Evolutionary conservation across 306 rosid genomes (phyloP), one percentile per base, ranked within the genome.

Genomic region (Ormosia emarginata): DNA sequence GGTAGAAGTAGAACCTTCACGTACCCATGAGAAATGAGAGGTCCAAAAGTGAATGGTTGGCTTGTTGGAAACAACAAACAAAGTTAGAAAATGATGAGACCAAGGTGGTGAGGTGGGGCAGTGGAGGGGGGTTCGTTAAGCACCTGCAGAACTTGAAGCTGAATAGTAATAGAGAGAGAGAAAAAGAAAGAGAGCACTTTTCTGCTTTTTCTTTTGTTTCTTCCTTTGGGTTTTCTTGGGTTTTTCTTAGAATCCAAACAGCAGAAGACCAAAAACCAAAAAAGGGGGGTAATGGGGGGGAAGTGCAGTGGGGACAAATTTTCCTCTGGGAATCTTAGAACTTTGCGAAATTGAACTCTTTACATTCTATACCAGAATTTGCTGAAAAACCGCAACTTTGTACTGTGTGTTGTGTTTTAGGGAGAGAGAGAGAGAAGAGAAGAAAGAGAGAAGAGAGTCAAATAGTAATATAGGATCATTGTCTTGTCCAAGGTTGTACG

Each of bases 211-310:
- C 72, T 71, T 59, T 68, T 77, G 82, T 47, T 8, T 57, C 15
- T 64, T 15, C 24, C 1, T 14, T 24, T 30, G 64, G 80, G 40
- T 44, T 70, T 33, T 10, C 32, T 70, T 24, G 69, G 79, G 63
- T 82, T 79, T 46, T 5, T 80, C 87, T 85, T 46, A 74, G 84
- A 87, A 91, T 82, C 74, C 90, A 85, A 78, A 83, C 79, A 77
- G 50, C 44, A 72, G 55, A 66, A 75, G 49, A 61, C 46, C 70
- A 63, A 79, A 49, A 76, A 69, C 3, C 11, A 24, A 55, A 63
- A 29, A 34, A 37, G 33, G 49, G 29, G 47, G 29, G 33, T 36
- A 69, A 44, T 39, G 41, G 41, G 63, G 17, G 37, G 78, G 81
- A 61, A 61, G 68, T 8, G 24, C 66, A 44, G 86, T 57, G 85